phyloP scores from a whole-genome alignment of 2,329 filamentous ascomycete genomes.

The Verticillium dahliae region DNA sequence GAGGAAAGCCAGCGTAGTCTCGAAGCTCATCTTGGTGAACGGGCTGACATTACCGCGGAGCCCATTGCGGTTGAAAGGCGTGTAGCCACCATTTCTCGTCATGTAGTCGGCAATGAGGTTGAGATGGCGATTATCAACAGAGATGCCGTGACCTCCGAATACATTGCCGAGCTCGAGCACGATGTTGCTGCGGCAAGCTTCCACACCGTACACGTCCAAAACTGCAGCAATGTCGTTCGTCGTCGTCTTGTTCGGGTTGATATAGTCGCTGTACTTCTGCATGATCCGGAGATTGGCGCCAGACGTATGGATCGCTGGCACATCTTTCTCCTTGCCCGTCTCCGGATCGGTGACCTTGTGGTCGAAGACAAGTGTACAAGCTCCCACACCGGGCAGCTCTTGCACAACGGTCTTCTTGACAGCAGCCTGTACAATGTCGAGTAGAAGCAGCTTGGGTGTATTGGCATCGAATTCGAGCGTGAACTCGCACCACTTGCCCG shows the following conservation, averaged over 20 bases:
- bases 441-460: slow-evolving; percentile 86
- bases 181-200: slow-evolving; percentile 83
- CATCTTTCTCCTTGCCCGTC: slow-evolving; percentile 41
- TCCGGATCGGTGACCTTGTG: slow-evolving; percentile 44
- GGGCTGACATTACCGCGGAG: slow-evolving; percentile 79
- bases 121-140: slow-evolving; percentile 83
- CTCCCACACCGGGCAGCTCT: slow-evolving; percentile 70
- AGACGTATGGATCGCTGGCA: slow-evolving; percentile 64
- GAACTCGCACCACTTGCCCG: slow-evolving; percentile 71
- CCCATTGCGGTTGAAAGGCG: slow-evolving; percentile 87
- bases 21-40: slow-evolving; percentile 99
- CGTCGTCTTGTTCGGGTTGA: slow-evolving; percentile 78
- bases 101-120: slow-evolving; percentile 96
- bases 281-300: slow-evolving; percentile 88
- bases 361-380: slow-evolving; percentile 60
- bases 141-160: slow-evolving; percentile 86
- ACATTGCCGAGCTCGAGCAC: slow-evolving; percentile 79
- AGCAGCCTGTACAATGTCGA: slow-evolving; percentile 80
- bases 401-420: slow-evolving; percentile 77
- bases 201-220: slow-evolving; percentile 81
- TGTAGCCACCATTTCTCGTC: slow-evolving; percentile 88
- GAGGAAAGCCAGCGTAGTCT: slow-evolving; percentile 91
- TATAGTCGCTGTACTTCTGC: slow-evolving; percentile 78
- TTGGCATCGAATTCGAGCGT: slow-evolving; percentile 75
- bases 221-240: slow-evolving; percentile 92